A percentile compares a stretch with the other conserved stretches of the same genome.
phyloP scores from a whole-genome alignment of 2,329 filamentous ascomycete species.

The Penicillium sp. region DNA sequence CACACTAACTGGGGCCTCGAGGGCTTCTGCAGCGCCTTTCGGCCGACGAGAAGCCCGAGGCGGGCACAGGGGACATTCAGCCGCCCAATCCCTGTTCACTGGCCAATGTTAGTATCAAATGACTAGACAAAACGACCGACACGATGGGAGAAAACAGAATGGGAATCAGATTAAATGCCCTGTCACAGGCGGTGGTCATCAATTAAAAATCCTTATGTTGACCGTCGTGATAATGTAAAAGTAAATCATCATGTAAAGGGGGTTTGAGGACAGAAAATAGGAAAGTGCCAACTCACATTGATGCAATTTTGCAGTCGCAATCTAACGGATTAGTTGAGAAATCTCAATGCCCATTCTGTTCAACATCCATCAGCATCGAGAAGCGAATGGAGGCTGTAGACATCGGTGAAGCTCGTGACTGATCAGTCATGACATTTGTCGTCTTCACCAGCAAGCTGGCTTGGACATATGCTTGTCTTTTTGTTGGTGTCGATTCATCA shows the following conservation, averaged over 20 bases:
- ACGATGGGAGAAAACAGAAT: conserved; percentile 8
- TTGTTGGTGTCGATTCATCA: conserved; percentile 80
- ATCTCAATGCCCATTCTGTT: conserved; percentile 15
- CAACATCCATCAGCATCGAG: conserved; percentile 29
- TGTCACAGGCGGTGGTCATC: conserved; percentile 78
- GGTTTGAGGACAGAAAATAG: conserved; percentile 9
- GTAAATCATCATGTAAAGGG: conserved; percentile 64
- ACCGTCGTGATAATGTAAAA: conserved; percentile 74
- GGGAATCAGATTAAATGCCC: conserved; percentile 50
- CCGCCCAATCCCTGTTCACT: conserved; percentile 16
- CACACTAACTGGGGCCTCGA: conserved; percentile 10
- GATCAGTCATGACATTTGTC: conserved; percentile 53
- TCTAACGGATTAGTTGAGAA: conserved; percentile 9
- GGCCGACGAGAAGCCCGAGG: conserved; percentile 5
- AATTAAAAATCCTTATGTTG: conserved; percentile 73
- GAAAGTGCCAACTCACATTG: conserved; percentile 21
- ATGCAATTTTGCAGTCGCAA: conserved; percentile 1
- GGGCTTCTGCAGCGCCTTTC: conserved; percentile 10
- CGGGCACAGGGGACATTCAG: conserved; percentile 3
- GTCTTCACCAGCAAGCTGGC: conserved; percentile 53
- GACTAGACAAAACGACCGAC: conserved; percentile 14
- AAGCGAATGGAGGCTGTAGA: conserved; percentile 17
- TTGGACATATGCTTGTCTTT: conserved; percentile 98
- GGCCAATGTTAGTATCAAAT: conserved; percentile 19
- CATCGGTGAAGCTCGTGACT: conserved; percentile 26